Evolutionary conservation across 2,329 filamentous ascomycete species (phyloP).

Genomic region (Botryotinia convoluta): DNA sequence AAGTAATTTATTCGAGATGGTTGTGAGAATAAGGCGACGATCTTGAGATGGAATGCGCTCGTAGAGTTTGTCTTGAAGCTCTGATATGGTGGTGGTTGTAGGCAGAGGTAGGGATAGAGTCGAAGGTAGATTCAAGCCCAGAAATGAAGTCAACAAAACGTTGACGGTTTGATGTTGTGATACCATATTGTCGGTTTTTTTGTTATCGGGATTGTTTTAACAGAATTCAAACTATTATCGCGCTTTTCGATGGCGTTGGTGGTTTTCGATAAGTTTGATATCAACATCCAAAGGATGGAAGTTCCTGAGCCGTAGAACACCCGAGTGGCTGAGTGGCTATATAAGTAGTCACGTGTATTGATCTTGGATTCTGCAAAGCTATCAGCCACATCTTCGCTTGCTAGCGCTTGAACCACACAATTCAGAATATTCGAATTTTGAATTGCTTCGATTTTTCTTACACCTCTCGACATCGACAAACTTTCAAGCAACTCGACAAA

Average conservation of each 20-base stretch:
- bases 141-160: constrained; percentile 80
- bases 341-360: rapidly evolving
- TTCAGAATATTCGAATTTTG: constrained; percentile 16
- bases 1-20: constrained; percentile 72
- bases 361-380: background rate
- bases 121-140: constrained; percentile 77
- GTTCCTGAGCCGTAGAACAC: background rate
- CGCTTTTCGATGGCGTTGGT: background rate
- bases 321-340: background rate
- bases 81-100: constrained; percentile 60
- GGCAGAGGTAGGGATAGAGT: constrained; percentile 76
- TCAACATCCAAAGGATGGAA: background rate
- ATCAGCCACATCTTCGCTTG: constrained; percentile 25
- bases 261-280: background rate
- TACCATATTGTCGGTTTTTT: constrained; percentile 48
- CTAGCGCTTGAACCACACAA: constrained; percentile 21
- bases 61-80: constrained; percentile 63
- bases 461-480: constrained; percentile 24
- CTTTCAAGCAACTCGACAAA: constrained; percentile 32
- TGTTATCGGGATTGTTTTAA: background rate
- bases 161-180: constrained; percentile 60
- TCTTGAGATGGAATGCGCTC: constrained; percentile 57
- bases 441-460: constrained; percentile 18
- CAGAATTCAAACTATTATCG: background rate
- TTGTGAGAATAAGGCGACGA: constrained; percentile 73